Base-by-base conservation (phyloP, 805 yeast genomes). In the Candida alai region DNA sequence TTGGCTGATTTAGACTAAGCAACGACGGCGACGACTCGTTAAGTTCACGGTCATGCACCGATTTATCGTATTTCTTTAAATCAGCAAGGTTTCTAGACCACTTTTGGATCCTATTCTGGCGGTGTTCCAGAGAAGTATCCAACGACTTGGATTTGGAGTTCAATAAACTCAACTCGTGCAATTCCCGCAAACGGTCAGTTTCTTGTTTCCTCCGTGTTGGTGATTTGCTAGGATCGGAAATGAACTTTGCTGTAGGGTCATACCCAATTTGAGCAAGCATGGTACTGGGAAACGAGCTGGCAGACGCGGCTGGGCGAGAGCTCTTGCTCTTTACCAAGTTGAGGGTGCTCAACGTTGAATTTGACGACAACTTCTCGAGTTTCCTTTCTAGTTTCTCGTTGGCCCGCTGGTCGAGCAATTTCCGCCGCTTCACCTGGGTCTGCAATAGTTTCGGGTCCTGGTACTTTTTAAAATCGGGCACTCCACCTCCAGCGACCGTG, bases 261-360 rank as follows among this genome's bases (percentile, higher is more conserved):
- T 69, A 75, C 2, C 81, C 82, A 26, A 75, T 51, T 11, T 56
- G 52, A 13, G 57, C 54, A 12, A 74, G 48, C 22, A 67, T 54
- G 2, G 60, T 54, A 28, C 60, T 51, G n/a, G 62, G 59, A 41
- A 70, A 61, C 3, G 21, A 8, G 21, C 10, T 19, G 24, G 16
- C n/a, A n/a, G n/a, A n/a, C n/a, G n/a, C n/a, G n/a, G 10, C 7
- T 3, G 22, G 22, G 7, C 13, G 13, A 15, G n/a, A 16, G 18
- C n/a, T 11, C 4, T 28, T 11, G 4, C 19, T 22, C 28, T 30
- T 27, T 21, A 34, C 15, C 17, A 37, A 20, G 9, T 34, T 24
- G 18, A 37, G 28, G 11, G 17, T 33, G 14, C 29, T 29, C 6
- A 40, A 12, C 12, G 30, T 13, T n/a, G 40, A 16, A 17, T 35